A percentile compares a stretch with the other conserved stretches of the same genome.
These are phyloP conservation scores for Gracilaria caudata DNA, from an alignment of 23 red algal genomes.

Conservation along the genomic window DNA sequence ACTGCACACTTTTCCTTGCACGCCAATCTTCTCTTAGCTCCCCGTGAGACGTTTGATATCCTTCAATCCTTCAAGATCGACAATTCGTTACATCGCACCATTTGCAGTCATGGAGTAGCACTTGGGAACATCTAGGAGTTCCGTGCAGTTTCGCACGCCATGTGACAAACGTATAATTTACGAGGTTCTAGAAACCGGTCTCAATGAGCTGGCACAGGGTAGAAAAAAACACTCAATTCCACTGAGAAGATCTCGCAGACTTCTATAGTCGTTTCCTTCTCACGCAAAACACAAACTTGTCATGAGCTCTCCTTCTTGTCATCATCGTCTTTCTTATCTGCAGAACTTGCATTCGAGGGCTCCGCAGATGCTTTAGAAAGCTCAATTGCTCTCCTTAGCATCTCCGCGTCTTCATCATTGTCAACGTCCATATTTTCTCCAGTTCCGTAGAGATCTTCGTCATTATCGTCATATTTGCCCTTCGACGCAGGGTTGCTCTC, in stretches of 20 bases:
- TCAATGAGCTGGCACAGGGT: neutral
- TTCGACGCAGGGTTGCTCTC: conserved; percentile 10
- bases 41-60: no score
- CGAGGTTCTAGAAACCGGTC: neutral
- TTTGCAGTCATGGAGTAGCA: neutral
- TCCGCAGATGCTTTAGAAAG: conserved; percentile 63
- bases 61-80: no score
- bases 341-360: conserved; percentile 7
- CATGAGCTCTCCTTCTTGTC: conserved; percentile 41
- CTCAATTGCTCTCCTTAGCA: conserved; percentile 82
- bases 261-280: neutral
- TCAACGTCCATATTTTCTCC: conserved; percentile 71
- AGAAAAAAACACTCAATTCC: neutral
- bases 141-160: neutral
- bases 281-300: neutral
- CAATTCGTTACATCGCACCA: no score
- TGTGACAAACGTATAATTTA: neutral
- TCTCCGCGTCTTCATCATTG: conserved; percentile 72
- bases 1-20: neutral
- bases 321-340: conserved; percentile 46
- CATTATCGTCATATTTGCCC: conserved; percentile 57
- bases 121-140: neutral
- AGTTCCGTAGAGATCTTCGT: conserved; percentile 72
- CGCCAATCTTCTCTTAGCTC: neutral
- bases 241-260: neutral